These are phyloP conservation scores for Ophiostoma novo-ulmi DNA, from an alignment of 2,329 filamentous ascomycete genomes.

Conservation along the genomic window DNA sequence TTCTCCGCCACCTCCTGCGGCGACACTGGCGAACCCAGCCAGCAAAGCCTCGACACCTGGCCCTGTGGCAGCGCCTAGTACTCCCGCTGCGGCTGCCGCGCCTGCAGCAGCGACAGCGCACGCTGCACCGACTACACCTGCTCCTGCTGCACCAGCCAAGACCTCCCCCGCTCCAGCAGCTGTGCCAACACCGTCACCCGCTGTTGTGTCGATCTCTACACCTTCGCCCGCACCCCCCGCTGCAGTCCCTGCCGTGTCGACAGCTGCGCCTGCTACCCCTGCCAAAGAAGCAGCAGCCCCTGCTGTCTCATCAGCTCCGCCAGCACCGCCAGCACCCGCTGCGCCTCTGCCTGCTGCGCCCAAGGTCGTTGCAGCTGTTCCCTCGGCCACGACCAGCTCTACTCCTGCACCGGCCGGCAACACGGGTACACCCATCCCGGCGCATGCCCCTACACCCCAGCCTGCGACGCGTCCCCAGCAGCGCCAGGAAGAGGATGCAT, in stretches of 20 bases:
- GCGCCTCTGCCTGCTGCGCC: not conserved
- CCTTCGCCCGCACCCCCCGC: not conserved
- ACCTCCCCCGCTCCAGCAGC: not conserved
- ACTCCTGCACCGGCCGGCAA: not conserved
- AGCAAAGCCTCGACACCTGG: not conserved
- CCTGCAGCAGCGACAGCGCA: not conserved
- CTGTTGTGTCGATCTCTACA: not conserved
- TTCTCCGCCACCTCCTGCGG: not conserved
- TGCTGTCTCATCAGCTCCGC: not conserved
- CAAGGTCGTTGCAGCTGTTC: not conserved
- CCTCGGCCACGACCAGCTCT: not conserved
- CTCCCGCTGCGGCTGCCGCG: not conserved
- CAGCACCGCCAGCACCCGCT: not conserved
- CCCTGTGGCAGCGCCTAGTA: not conserved
- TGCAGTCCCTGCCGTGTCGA: not conserved
- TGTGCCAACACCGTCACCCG: not conserved
- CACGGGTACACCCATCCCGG: slow-evolving; percentile 14
- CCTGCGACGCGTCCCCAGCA: slow-evolving; percentile 12
- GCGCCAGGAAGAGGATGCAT: slow-evolving; percentile 18
- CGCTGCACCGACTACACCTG: not conserved
- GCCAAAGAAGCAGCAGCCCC: slow-evolving; percentile 1
- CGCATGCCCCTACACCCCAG: slow-evolving; percentile 1
- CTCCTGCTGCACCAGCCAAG: not conserved
- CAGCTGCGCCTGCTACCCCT: not conserved
- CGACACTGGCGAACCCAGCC: slow-evolving; percentile 8